A percentile compares a stretch with the other conserved stretches of the same genome.
phyloP scores from a whole-genome alignment of 352 stramenopile genomes.

The Pythium rhizo-oryzae region DNA sequence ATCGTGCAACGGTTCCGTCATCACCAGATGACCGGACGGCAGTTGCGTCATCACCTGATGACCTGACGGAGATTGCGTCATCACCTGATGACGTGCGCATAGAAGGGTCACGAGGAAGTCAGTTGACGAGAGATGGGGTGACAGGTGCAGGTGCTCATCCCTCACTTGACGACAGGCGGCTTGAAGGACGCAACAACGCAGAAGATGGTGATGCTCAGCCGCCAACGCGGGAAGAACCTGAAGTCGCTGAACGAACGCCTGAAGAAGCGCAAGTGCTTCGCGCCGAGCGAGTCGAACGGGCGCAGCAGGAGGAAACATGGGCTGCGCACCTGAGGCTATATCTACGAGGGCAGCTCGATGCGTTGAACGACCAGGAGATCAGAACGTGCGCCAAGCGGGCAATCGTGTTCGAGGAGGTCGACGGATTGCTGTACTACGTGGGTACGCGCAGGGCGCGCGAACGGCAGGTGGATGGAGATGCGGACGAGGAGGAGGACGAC shows the following conservation, averaged over 20 bases:
- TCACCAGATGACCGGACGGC: not conserved
- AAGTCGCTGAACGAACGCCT: not conserved
- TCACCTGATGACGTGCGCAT: no score
- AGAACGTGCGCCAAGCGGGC: not conserved
- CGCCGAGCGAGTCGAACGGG: not conserved
- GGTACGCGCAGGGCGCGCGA: not conserved
- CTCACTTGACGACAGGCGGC: no score
- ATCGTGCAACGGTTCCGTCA: no score
- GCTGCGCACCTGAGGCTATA: not conserved
- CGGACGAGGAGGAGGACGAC: no score
- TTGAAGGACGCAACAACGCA: no score
- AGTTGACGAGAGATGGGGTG: no score
- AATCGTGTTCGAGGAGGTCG: constrained; percentile 12
- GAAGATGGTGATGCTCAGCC: not conserved
- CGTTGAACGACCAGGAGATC: not conserved
- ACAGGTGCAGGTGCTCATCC: no score
- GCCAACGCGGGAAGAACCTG: no score
- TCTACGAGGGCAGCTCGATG: not conserved
- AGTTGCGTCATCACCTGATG: no score
- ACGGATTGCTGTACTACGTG: constrained; percentile 17
- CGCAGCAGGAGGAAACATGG: constrained; percentile 13
- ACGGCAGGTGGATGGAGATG: not conserved
- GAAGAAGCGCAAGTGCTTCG: not conserved
- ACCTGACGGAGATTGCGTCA: no score
- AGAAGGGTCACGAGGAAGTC: no score